Conservation (phyloP, 495 filamentous ascomycete genomes). For the Penicillium samsonianum region DNA sequence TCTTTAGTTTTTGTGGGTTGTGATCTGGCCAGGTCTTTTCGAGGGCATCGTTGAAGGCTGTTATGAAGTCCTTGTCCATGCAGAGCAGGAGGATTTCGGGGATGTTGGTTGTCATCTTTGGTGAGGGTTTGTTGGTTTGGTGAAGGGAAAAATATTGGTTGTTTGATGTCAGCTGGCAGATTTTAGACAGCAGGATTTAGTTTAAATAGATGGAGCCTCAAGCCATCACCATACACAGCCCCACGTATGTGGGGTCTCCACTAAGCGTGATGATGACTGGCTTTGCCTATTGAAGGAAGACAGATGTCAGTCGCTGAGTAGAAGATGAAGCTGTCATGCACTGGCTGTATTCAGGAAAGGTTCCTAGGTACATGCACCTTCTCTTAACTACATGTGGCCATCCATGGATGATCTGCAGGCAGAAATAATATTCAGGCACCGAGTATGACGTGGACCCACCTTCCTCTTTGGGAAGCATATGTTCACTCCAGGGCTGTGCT, state of each 20-base stretch:
- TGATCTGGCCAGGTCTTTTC: constrained; percentile 23
- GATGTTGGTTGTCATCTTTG: constrained; percentile 34
- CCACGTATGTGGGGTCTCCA: not conserved
- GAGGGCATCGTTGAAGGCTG: constrained; percentile 33
- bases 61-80: constrained; percentile 31
- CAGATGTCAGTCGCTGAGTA: not conserved
- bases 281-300: not conserved
- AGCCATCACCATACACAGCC: not conserved
- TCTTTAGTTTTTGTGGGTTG: constrained; percentile 20
- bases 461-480: not conserved
- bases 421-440: not conserved
- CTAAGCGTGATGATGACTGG: not conserved
- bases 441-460: not conserved
- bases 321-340: not conserved
- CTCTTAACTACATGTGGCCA: not conserved
- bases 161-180: not conserved
- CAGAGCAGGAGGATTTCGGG: constrained; percentile 45
- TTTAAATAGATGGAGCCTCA: not conserved
- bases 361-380: not conserved
- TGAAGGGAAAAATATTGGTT: not conserved
- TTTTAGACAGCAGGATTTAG: not conserved
- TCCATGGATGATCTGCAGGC: not conserved
- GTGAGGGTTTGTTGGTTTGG: not conserved
- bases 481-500: not conserved
- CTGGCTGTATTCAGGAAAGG: not conserved